Conservation (phyloP, 169 alveolate genomes). For the Cyclospora cayetanensis region DNA sequence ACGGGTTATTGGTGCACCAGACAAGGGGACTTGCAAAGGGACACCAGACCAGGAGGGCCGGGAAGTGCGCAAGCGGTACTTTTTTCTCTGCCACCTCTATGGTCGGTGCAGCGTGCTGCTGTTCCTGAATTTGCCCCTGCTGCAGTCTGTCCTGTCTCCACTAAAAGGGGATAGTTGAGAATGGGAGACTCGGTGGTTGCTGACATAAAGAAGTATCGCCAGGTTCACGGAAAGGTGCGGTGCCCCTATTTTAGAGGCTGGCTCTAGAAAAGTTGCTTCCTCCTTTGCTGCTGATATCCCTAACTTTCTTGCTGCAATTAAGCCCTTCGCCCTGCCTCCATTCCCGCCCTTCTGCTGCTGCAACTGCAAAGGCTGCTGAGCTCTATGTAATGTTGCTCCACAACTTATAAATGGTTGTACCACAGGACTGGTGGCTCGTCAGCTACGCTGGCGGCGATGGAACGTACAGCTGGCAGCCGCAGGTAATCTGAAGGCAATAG, state of each 20-base stretch:
- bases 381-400: background rate
- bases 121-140: constrained; percentile 15
- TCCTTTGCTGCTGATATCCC: constrained; percentile 1
- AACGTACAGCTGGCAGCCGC: constrained; percentile 56
- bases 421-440: constrained; percentile 59
- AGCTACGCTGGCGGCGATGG: constrained; percentile 62
- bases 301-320: background rate
- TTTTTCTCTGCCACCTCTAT: background rate
- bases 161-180: background rate
- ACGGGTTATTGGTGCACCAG: too few species aligned
- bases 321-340: background rate
- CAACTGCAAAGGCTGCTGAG: too few species aligned
- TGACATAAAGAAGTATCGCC: constrained; percentile 49
- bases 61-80: too few species aligned
- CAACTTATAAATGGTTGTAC: constrained; percentile 10
- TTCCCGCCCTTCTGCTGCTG: background rate
- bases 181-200: constrained; percentile 40
- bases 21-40: too few species aligned
- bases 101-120: constrained; percentile 12
- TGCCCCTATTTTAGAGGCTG: background rate
- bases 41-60: too few species aligned
- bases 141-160: constrained; percentile 22
- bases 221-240: constrained; percentile 49
- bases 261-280: background rate
- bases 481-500: background rate